Evolutionary conservation across 1,284 basidiomycete genomes (phyloP), one percentile per base, ranked within the genome.

Genomic region (Austroboletus niveus): DNA sequence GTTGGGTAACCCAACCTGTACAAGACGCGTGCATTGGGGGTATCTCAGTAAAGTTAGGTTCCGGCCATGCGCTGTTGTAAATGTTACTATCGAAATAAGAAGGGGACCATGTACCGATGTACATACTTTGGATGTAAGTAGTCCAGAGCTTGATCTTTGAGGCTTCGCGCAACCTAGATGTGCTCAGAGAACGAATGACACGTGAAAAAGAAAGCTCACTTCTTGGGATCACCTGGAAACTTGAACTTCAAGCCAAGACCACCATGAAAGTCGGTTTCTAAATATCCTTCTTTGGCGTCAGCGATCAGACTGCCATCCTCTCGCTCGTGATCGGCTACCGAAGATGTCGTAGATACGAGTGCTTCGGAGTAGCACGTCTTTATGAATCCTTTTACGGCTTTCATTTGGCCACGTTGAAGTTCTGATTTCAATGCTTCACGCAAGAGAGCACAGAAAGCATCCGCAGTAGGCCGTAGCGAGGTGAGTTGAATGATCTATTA

Each of bases 61-160:
- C 32, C 94, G 89, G 17, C 93, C 93, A 61, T 95, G 93, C 11
- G 79, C 87, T 89, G 55, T 30, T 42, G 41, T 17, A 40, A 35
- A 29, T 39, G 51, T 64, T 32, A 60, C 45, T 30, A 52, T 30
- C 47, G 34, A 48, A 35, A 29, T 24, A 22, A 38, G 20, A 6
- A 2, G 1, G 14, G 31, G n/a, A 24, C 22, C 1, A 24, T 24
- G 22, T 24, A 29, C 27, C 10, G 42, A 47, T 12, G 31, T 10
- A 60, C 82, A 56, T 63, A 94, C 92, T 75, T 61, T 80, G 77
- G 36, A 96, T 78, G 70, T 99, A 99, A 51, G 86, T 84, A 20
- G 87, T 88, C 97, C 97, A 99, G 12, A 99, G 80, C 70, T 97
- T 98, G 63, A 97, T 87, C 72, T 99, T 99, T 40, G 93, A 97